These are phyloP conservation scores for Stagonosporopsis chrysanthemi DNA, from an alignment of 2,329 filamentous ascomycete species.

Conservation along the genomic window DNA sequence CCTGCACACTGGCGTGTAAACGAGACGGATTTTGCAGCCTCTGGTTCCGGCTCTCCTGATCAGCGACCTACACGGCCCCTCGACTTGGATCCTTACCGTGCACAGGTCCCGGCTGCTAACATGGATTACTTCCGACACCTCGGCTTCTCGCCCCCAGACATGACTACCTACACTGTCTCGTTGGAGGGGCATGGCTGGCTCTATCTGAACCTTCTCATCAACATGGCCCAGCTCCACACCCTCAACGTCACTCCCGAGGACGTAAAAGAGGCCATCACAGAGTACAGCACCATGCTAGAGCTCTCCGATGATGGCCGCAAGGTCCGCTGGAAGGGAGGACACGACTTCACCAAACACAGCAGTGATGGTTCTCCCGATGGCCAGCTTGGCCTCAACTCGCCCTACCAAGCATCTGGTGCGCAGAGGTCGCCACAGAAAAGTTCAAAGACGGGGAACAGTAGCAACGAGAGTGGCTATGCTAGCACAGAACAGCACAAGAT, in stretches of 20 bases:
- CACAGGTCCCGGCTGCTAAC: constrained; percentile 77
- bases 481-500: constrained; percentile 30
- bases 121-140: constrained; percentile 81
- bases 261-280: constrained; percentile 73
- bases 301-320: constrained; percentile 79
- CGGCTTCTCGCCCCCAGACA: constrained; percentile 69
- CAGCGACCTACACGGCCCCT: constrained; percentile 79
- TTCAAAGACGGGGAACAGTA: constrained; percentile 31
- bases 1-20: constrained; percentile 32
- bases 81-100: constrained; percentile 80
- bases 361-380: constrained; percentile 62
- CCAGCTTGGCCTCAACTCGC: constrained; percentile 55
- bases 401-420: constrained; percentile 54
- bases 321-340: constrained; percentile 78
- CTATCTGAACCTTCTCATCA: constrained; percentile 80
- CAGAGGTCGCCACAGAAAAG: constrained; percentile 39
- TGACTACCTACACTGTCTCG: constrained; percentile 59
- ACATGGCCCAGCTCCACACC: constrained; percentile 84
- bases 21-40: constrained; percentile 39
- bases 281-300: constrained; percentile 78
- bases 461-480: constrained; percentile 27
- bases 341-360: constrained; percentile 69
- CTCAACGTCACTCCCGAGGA: constrained; percentile 83
- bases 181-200: constrained; percentile 79
- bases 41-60: constrained; percentile 59